These are phyloP conservation scores for Martiniozyma abietophila DNA, from an alignment of 805 yeast genomes.

Conservation along the genomic window DNA sequence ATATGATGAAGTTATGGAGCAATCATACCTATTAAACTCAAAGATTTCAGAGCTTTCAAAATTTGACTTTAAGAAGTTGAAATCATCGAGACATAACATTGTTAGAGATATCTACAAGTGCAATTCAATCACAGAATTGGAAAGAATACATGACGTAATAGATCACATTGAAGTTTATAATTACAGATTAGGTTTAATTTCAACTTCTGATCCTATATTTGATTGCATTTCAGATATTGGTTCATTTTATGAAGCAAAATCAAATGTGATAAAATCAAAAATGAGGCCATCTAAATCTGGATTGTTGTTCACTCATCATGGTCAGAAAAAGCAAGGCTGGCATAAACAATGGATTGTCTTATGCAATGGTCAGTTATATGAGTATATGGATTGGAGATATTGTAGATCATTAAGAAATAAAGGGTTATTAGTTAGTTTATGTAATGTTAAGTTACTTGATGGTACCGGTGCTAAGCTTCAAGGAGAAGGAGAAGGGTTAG, in stretches of 20 bases:
- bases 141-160: background rate
- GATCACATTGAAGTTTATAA: conserved; percentile 34
- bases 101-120: conserved; percentile 15
- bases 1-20: conserved; percentile 19
- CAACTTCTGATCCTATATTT: conserved; percentile 2
- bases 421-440: conserved; percentile 64
- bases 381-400: conserved; percentile 73
- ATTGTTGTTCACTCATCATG: conserved; percentile 47
- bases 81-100: conserved; percentile 13
- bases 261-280: conserved; percentile 3
- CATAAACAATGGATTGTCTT: conserved; percentile 83
- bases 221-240: conserved; percentile 1
- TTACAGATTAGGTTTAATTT: conserved; percentile 3
- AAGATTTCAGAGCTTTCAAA: no score
- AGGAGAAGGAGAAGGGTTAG: conserved; percentile 24
- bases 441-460: conserved; percentile 45
- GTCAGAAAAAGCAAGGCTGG: conserved; percentile 65
- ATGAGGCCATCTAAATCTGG: conserved; percentile 29
- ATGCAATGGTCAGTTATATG: conserved; percentile 56
- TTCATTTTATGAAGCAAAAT: background rate
- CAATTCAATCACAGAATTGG: conserved; percentile 16
- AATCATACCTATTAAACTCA: no score
- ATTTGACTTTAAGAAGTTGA: conserved; percentile 11
- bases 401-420: conserved; percentile 51
- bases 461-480: conserved; percentile 2